phyloP scores from a whole-genome alignment of 2,329 filamentous ascomycete genomes.

The Sclerotinia trifoliorum region DNA sequence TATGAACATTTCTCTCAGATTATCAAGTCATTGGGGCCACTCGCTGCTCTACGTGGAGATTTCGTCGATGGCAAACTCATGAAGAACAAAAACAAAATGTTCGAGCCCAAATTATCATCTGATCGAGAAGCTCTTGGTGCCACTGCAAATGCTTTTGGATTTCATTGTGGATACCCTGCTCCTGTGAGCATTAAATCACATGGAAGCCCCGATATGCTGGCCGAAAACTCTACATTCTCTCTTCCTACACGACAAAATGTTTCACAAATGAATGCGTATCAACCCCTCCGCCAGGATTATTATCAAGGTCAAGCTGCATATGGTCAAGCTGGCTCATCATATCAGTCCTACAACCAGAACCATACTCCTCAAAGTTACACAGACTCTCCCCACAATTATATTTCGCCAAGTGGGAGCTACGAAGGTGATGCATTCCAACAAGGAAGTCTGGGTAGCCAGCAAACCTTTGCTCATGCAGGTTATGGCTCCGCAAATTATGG shows the following conservation, averaged over 20 bases:
- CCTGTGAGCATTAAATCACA: not conserved
- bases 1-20: not conserved
- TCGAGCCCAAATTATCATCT: not conserved
- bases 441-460: not conserved
- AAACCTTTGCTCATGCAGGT: not conserved
- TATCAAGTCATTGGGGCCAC: constrained; percentile 7
- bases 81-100: not conserved
- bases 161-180: constrained; percentile 9
- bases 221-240: not conserved
- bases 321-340: not conserved
- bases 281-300: not conserved
- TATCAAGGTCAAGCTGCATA: not conserved
- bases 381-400: not conserved
- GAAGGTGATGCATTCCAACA: not conserved
- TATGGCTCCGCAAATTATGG: not conserved
- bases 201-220: not conserved
- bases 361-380: not conserved
- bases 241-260: too few relatives aligned
- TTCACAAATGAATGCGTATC: not conserved
- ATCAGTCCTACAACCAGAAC: not conserved
- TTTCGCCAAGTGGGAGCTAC: not conserved
- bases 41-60: constrained; percentile 9
- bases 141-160: not conserved
- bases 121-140: constrained; percentile 10
- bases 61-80: not conserved